A percentile compares a stretch with the other conserved stretches of the same genome.
Conservation (phyloP, 331 rosid genomes). For the Malus hybrid region DNA sequence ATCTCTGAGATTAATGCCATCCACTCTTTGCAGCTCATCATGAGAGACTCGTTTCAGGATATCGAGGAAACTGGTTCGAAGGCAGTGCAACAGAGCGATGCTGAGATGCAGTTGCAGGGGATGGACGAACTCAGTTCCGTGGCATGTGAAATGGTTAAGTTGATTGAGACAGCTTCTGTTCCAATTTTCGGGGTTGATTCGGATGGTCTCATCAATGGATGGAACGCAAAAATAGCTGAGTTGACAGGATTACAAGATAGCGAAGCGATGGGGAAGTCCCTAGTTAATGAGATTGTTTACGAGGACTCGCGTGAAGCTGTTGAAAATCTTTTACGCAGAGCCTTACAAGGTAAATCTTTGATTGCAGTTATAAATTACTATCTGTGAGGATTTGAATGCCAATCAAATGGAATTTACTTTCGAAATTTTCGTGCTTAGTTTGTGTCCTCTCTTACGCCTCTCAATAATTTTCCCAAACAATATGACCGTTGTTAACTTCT, state of each 20-base stretch:
- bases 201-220: slow-evolving; percentile 64
- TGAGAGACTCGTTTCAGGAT: slow-evolving; percentile 56
- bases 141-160: slow-evolving; percentile 74
- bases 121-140: slow-evolving; percentile 58
- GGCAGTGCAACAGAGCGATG: slow-evolving; percentile 25
- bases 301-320: slow-evolving; percentile 42
- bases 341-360: slow-evolving; percentile 55
- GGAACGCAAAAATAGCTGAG: slow-evolving; percentile 69
- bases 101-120: slow-evolving; percentile 19
- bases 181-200: slow-evolving; percentile 79
- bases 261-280: slow-evolving; percentile 68
- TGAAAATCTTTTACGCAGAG: slow-evolving; percentile 34
- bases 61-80: slow-evolving; percentile 27
- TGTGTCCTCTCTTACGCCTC: not conserved
- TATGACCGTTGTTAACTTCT: not conserved
- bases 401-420: not conserved
- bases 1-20: slow-evolving; percentile 66
- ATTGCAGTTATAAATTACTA: not conserved
- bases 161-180: slow-evolving; percentile 77
- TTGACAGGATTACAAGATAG: slow-evolving; percentile 45
- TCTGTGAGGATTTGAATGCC: not conserved
- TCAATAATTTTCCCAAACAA: not conserved
- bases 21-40: slow-evolving; percentile 67
- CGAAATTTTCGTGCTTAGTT: not conserved
- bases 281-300: slow-evolving; percentile 51